These are phyloP conservation scores for Penicillium pulvis DNA, from an alignment of 495 filamentous ascomycete species.

Conservation along the genomic window DNA sequence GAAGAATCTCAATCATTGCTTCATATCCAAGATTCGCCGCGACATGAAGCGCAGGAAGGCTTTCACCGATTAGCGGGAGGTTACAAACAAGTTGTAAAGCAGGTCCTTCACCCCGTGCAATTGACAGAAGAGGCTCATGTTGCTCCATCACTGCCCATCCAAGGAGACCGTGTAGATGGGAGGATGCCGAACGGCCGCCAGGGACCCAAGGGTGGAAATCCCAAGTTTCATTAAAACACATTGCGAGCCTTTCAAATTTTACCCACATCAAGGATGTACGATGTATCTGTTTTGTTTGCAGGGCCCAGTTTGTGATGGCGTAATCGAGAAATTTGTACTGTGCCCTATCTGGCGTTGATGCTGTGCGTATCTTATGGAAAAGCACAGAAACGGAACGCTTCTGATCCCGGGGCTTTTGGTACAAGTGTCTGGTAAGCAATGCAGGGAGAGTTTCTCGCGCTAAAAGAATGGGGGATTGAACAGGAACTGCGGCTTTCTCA, in stretches of 20 bases:
- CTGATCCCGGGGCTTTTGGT: not conserved
- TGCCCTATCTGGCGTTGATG: not conserved
- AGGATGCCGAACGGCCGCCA: constrained; percentile 23
- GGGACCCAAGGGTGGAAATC: constrained; percentile 26
- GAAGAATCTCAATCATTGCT: constrained; percentile 2
- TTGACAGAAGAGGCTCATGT: constrained; percentile 20
- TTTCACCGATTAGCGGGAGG: constrained; percentile 21
- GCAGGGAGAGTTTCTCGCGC: not conserved
- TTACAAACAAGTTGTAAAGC: constrained; percentile 11
- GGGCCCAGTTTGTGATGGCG: constrained; percentile 4
- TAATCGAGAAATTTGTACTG: constrained; percentile 23
- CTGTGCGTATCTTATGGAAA: not conserved
- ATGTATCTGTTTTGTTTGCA: constrained; percentile 5
- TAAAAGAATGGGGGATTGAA: not conserved
- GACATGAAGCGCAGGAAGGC: constrained; percentile 21
- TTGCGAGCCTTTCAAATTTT: constrained; percentile 15
- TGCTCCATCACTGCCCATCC: constrained; percentile 26
- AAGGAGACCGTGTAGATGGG: constrained; percentile 27
- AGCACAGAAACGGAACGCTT: not conserved
- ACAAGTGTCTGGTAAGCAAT: not conserved
- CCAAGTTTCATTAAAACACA: constrained; percentile 27
- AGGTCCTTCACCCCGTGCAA: not conserved
- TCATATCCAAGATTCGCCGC: constrained; percentile 19
- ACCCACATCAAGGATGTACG: constrained; percentile 13
- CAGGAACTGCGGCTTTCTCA: not conserved